Conservation (phyloP, 352 stramenopile species). For the Globisporangium paroecandrum region DNA sequence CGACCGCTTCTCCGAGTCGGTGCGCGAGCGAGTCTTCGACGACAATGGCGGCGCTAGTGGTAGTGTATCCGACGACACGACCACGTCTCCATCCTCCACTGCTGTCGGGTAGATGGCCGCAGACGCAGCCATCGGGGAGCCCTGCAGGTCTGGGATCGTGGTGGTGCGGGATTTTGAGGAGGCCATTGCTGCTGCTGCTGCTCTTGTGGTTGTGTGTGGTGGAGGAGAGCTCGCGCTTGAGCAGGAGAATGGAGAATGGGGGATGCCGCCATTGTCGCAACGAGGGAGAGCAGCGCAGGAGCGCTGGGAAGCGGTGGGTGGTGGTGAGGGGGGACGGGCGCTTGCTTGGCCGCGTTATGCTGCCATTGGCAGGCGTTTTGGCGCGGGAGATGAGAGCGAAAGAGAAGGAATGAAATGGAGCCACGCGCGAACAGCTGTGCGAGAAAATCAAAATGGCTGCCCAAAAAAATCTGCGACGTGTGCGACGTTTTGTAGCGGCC, state of each 20-base stretch:
- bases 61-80: slow-evolving; percentile 6
- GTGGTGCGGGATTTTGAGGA: slow-evolving; percentile 2
- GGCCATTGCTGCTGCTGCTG: not conserved
- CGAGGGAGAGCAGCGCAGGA: not conserved
- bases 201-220: not conserved
- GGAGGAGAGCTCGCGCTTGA: not conserved
- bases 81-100: not conserved
- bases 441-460: not conserved
- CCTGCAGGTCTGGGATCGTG: slow-evolving; percentile 5
- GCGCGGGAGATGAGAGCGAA: not conserved
- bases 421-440: not conserved
- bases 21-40: not conserved
- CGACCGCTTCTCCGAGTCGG: slow-evolving; percentile 14
- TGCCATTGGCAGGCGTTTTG: not conserved
- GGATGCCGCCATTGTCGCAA: not conserved
- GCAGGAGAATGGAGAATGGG: not conserved
- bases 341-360: not conserved
- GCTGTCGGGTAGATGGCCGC: not conserved
- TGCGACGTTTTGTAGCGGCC: not conserved
- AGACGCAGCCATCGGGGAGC: not conserved
- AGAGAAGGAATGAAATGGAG: slow-evolving; percentile 5
- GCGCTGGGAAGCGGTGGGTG: not conserved
- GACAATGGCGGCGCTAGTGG: not conserved
- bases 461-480: slow-evolving; percentile 3
- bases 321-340: not conserved